A percentile compares a stretch with the other conserved stretches of the same genome.
phyloP scores from a whole-genome alignment of 495 filamentous ascomycete species.

The Aspergillus panamensis region DNA sequence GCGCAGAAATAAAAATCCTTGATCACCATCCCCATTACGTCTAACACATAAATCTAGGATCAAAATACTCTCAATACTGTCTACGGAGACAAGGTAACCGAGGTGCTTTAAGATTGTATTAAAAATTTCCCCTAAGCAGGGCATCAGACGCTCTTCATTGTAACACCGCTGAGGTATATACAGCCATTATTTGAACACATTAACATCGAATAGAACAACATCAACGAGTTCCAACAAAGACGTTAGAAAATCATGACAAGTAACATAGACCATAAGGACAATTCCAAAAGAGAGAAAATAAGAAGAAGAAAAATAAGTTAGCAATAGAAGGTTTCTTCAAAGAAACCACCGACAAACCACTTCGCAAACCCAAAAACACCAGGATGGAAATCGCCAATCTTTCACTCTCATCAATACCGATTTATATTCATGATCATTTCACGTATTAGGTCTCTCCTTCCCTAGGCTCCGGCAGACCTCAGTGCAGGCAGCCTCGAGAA shows the following conservation, averaged over 20 bases:
- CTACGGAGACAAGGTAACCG: background rate
- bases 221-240: conserved; percentile 10
- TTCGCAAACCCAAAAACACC: conserved; percentile 12
- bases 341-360: conserved; percentile 2
- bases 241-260: conserved; percentile 5
- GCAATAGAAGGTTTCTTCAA: background rate
- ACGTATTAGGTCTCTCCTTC: conserved; percentile 14
- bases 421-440: conserved; percentile 21
- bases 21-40: background rate
- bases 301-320: conserved; percentile 18
- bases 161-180: conserved; percentile 46
- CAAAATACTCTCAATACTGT: background rate
- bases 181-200: conserved; percentile 40
- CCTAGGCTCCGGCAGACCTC: conserved; percentile 5
- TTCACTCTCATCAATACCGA: conserved; percentile 17
- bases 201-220: conserved; percentile 32
- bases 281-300: conserved; percentile 21
- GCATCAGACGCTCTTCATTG: conserved; percentile 47
- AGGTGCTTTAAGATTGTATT: background rate
- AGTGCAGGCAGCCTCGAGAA: background rate
- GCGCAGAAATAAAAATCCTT: conserved; percentile 21
- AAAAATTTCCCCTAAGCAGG: conserved; percentile 14
- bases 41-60: no score
- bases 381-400: conserved; percentile 7
- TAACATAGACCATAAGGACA: conserved; percentile 14